Evolutionary conservation across 2,329 filamentous ascomycete species (phyloP).

Genomic region (Didymella lethalis): DNA sequence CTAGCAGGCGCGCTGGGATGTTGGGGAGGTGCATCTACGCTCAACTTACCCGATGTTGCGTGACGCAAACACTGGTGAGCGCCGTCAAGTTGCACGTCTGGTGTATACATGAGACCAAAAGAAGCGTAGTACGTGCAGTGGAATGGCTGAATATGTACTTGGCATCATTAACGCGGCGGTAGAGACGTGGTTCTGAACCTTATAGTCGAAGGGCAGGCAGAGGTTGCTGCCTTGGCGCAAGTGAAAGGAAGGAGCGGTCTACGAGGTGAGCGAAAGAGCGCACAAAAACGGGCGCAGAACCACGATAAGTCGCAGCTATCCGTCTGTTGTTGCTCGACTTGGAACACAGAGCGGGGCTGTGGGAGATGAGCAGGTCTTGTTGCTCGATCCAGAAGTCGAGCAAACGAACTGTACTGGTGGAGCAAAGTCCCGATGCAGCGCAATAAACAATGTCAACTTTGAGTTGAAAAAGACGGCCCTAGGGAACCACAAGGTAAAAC

Average conservation of each 20-base stretch:
- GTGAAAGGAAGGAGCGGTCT: conserved; percentile 18
- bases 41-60: conserved; percentile 1
- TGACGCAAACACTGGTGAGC: conserved; percentile 3
- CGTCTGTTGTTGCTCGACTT: conserved; percentile 5
- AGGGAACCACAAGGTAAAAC: not conserved
- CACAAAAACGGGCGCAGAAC: not conserved
- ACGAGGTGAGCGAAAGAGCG: conserved; percentile 7
- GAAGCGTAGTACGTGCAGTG: not conserved
- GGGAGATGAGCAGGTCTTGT: not conserved
- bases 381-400: conserved; percentile 4
- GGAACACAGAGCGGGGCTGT: not conserved
- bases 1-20: not conserved
- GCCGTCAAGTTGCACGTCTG: not conserved
- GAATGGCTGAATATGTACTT: not conserved
- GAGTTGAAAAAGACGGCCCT: not conserved
- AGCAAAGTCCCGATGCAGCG: not conserved
- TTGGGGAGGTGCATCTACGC: not conserved
- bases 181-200: not conserved
- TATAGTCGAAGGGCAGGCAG: conserved; percentile 1
- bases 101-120: conserved; percentile 2
- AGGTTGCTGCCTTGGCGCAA: conserved; percentile 10
- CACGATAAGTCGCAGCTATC: not conserved
- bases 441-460: not conserved
- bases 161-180: not conserved
- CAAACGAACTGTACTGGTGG: conserved; percentile 4